Evolutionary conservation across 2,329 filamentous ascomycete species (phyloP), one percentile per base, ranked within the genome.

Genomic region (Aspergillus versicolor): DNA sequence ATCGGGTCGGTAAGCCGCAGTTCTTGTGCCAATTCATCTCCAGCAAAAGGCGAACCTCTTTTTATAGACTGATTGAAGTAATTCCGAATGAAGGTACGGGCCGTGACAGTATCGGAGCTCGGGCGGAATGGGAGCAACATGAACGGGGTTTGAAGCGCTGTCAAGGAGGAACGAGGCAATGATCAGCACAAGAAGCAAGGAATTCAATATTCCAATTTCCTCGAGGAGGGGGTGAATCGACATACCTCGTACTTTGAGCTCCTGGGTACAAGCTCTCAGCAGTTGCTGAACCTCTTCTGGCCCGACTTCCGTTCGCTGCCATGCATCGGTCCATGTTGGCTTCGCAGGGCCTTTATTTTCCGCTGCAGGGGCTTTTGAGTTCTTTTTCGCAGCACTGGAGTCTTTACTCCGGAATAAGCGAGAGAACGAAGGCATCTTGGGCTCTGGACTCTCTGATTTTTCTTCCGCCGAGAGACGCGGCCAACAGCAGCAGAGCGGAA

Each of bases 231-330:
- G 66, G 60, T 15, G 43, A 52, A 55, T 55, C 42, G 21, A 37
- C 85, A 67, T 86, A 96, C 93, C 93, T 90, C 92, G 85, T 59
- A 89, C 88, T 79, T 97, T 99, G 74, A 99, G 84, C 78, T 99
- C 94, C 55, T 87, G 83, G 11, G 92, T 95, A 78, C 92, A 97
- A 64, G 87, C 86, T 71, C 87, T 84, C 51, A 97, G 81, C 61
- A 99, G 79, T 70, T 96, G 92, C 68, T 92, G 88, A 47, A 99
- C 87, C 77, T 99, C 94, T 64, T 96, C 91, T 5, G 92, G 89
- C 52, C 91, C 88, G 63, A 99, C 88, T 46, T 87, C 85, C 54
- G 84, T 90, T 69, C 93, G 88, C 61, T 86, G 83, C 85, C 92
- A 99, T 62, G 91, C 89, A 73, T 97, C 90, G 60, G 91, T 89